Evolutionary conservation across 805 yeast species (phyloP).

Genomic region (Scheffersomyces lignosus): DNA sequence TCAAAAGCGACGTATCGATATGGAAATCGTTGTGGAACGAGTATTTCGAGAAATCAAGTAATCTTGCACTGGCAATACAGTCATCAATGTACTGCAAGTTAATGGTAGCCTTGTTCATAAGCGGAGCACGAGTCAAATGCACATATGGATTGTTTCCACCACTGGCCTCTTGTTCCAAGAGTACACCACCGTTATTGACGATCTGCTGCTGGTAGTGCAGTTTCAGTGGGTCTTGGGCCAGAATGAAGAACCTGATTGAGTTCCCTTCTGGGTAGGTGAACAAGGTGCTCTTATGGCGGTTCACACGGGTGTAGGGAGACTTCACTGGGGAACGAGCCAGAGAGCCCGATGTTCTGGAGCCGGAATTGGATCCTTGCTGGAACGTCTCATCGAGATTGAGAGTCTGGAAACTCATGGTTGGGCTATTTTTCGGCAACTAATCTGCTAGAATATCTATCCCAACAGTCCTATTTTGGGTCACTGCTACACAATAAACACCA

Average conservation of each 20-base stretch:
- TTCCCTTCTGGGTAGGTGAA: neutral
- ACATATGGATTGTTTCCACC: no score
- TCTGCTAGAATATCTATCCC: no score
- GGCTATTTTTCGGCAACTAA: no score
- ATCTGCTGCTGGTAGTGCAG: conserved; percentile 5
- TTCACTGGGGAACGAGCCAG: neutral
- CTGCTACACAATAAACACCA: no score
- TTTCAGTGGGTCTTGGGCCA: neutral
- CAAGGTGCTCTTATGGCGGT: neutral
- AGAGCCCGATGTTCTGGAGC: no score
- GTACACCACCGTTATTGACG: conserved; percentile 5
- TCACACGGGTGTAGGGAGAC: neutral
- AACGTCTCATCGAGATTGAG: no score
- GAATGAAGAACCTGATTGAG: neutral
- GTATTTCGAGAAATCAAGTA: conserved; percentile 1
- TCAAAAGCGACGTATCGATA: neutral
- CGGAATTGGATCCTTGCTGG: no score
- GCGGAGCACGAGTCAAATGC: no score
- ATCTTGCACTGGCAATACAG: conserved; percentile 4
- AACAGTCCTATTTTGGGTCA: no score
- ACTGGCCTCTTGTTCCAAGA: conserved; percentile 3
- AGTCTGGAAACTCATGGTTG: no score
- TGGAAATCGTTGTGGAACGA: neutral
- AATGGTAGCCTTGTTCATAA: no score
- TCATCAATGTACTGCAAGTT: conserved; percentile 7